These are phyloP conservation scores for Gossypium raimondii DNA, from an alignment of 345 rosid species.

Conservation along the genomic window DNA sequence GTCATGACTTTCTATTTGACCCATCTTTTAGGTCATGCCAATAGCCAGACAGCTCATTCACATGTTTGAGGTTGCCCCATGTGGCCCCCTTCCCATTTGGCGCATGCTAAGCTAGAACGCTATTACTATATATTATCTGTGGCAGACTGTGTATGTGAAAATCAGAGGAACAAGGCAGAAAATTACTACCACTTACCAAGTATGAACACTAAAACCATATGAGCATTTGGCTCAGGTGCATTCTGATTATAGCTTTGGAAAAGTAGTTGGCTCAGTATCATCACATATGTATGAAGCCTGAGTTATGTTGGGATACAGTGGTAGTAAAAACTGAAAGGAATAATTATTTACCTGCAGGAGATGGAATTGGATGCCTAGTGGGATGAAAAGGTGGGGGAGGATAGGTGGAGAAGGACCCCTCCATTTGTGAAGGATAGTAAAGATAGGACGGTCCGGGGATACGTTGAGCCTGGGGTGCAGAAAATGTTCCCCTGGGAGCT, in stretches of 20 bases:
- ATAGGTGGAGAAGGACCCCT: slow-evolving; percentile 41
- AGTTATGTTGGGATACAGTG: neutral
- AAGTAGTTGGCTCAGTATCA: neutral
- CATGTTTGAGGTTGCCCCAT: slow-evolving; percentile 41
- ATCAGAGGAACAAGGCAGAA: neutral
- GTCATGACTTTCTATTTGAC: slow-evolving; percentile 36
- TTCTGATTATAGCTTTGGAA: neutral
- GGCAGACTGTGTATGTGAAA: neutral
- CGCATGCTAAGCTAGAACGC: slow-evolving; percentile 3
- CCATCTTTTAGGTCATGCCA: slow-evolving; percentile 30
- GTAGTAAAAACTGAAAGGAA: neutral
- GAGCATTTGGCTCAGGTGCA: neutral
- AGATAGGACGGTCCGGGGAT: slow-evolving; percentile 38
- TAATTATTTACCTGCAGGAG: slow-evolving; percentile 42
- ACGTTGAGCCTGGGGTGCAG: slow-evolving; percentile 36
- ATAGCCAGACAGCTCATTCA: slow-evolving; percentile 61
- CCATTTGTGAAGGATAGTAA: slow-evolving; percentile 47
- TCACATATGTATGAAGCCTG: neutral
- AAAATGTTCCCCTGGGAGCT: slow-evolving; percentile 48
- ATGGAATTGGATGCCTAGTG: slow-evolving; percentile 35
- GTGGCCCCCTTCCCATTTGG: slow-evolving; percentile 29
- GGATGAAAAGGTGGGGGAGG: slow-evolving; percentile 37
- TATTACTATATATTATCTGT: neutral
- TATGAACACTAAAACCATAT: neutral
- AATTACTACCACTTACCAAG: neutral